Conservation (phyloP, 495 filamentous ascomycete species). For the Clohesyomyces aquaticus region DNA sequence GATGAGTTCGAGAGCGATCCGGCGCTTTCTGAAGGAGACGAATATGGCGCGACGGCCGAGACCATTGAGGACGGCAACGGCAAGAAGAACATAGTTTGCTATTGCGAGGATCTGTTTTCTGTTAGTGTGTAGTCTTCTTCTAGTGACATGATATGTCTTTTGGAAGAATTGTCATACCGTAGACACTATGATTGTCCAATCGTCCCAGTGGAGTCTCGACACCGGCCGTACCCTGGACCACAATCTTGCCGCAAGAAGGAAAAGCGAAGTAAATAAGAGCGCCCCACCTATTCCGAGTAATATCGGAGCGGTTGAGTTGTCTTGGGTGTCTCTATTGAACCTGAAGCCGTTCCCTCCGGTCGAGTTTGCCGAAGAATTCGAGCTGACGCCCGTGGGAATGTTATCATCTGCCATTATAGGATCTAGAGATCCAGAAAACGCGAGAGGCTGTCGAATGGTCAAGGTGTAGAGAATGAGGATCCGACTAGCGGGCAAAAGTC, state of each 20-base stretch:
- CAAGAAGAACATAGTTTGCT: constrained; percentile 24
- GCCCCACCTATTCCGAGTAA: constrained; percentile 22
- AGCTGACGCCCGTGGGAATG: no score
- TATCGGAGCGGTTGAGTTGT: constrained; percentile 24
- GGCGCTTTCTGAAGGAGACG: constrained; percentile 12
- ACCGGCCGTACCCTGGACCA: constrained; percentile 25
- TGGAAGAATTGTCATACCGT: constrained; percentile 16
- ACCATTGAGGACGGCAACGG: constrained; percentile 20
- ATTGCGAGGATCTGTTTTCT: constrained; percentile 31
- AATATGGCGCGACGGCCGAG: constrained; percentile 24
- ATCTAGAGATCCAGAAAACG: no score
- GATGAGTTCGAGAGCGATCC: constrained; percentile 35
- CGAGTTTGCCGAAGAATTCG: no score
- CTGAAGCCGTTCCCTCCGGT: not conserved
- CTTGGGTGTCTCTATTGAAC: not conserved
- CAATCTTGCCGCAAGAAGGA: constrained; percentile 20
- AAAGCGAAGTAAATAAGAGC: constrained; percentile 23
- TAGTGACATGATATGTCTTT: not conserved
- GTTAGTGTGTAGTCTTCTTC: not conserved
- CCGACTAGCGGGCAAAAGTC: no score
- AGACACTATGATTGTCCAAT: constrained; percentile 26
- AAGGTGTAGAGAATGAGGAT: no score
- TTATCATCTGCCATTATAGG: no score
- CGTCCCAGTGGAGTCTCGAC: constrained; percentile 20
- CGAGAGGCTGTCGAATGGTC: no score